Evolutionary conservation across 306 rosid genomes (phyloP), one percentile per base, ranked within the genome.

Genomic region (Trifolium dubium): DNA sequence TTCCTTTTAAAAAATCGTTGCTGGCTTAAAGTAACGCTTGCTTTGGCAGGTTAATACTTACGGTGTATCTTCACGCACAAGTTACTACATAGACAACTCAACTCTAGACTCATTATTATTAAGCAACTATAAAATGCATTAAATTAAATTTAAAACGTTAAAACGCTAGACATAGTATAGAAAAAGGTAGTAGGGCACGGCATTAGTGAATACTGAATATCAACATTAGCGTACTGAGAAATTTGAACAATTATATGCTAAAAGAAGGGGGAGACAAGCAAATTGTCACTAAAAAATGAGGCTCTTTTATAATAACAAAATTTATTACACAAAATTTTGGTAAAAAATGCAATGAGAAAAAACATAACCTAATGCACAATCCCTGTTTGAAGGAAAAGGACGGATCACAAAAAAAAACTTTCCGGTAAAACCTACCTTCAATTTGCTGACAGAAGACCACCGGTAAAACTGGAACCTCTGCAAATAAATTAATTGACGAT

Each of bases 391-490:
- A 79, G 79, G 79, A 79, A 75, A 81, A 66, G 74, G 79, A 81
- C 72, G 69, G 79, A 83, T 74, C 78, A 79, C 74, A 68, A 80
- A 83, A 35, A 35, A 71, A 64, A 40, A 73, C 76, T 83, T 83
- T 85, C 87, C 75, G 62, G 82, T 70, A 79, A 87, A 85, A 88
- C 85, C 77, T 83, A 83, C 84, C 85, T 69, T 74, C 74, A 68
- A 73, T 56, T 82, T 89, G 85, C 81, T 43, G 88, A 85, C 92
- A 87, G 92, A 90, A 87, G 91, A 83, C 90, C 92, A 75, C 84
- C 70, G 60, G 83, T 71, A 86, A 89, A 89, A 88, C 81, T 84
- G 88, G 97, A 90, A 83, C 92, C 90, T 86, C 94, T 84, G 91
- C 85, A 79, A 79, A 79, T 81, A 81, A 83, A 77, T 64, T 58